These are phyloP conservation scores for Leucaena leucocephala DNA, from an alignment of 306 rosid species.

Conservation along the genomic window DNA sequence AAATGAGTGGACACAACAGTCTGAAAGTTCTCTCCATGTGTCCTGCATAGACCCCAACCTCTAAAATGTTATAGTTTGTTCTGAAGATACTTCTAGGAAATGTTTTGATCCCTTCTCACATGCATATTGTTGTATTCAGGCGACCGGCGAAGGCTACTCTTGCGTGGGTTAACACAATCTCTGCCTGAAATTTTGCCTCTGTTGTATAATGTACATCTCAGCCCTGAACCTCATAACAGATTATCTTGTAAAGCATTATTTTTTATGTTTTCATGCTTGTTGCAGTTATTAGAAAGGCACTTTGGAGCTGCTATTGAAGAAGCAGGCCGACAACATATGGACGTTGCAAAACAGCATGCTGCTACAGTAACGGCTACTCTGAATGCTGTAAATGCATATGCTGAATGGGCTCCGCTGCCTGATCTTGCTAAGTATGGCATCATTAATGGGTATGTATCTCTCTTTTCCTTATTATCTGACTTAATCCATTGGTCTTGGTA, in stretches of 20 bases:
- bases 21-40: background rate
- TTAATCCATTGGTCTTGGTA: constrained; percentile 30
- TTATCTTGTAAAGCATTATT: constrained; percentile 25
- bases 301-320: constrained; percentile 78
- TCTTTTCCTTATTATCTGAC: constrained; percentile 34
- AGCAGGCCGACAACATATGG: constrained; percentile 77
- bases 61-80: background rate
- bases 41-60: background rate
- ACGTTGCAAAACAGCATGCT: constrained; percentile 79
- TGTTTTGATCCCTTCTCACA: constrained; percentile 30
- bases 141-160: constrained; percentile 82
- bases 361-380: constrained; percentile 74
- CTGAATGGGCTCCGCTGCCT: constrained; percentile 97
- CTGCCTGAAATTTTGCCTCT: constrained; percentile 89
- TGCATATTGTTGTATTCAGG: constrained; percentile 54
- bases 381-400: constrained; percentile 91
- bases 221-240: constrained; percentile 33
- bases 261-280: constrained; percentile 43
- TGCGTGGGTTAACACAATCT: constrained; percentile 88
- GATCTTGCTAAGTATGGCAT: constrained; percentile 91
- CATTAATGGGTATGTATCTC: constrained; percentile 77
- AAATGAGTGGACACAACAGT: too few relatives aligned
- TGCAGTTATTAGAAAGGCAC: constrained; percentile 87
- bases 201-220: constrained; percentile 64
- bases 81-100: constrained; percentile 26